Percentiles rank a stretch among this genome's conserved stretches.
Conservation (phyloP, 805 yeast species). For the Lipomyces orientalis region DNA sequence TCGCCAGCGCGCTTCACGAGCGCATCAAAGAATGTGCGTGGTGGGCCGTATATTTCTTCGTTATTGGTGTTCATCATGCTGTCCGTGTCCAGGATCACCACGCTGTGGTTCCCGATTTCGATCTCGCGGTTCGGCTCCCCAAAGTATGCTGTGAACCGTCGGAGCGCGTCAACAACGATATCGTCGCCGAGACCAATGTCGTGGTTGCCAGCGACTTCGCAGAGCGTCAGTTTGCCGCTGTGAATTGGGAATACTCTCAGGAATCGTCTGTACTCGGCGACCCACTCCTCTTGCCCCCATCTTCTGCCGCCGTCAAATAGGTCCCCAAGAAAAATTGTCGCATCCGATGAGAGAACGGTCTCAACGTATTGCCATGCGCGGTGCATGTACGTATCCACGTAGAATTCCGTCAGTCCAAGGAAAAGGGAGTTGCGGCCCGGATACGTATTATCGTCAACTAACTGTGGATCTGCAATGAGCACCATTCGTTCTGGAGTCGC, state of each 20-base stretch:
- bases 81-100: slow-evolving; percentile 81
- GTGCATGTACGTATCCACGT: slow-evolving; percentile 80
- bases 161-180: slow-evolving; percentile 59
- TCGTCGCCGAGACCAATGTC: slow-evolving; percentile 92
- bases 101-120: slow-evolving; percentile 69
- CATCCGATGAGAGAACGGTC: slow-evolving; percentile 68
- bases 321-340: slow-evolving; percentile 84
- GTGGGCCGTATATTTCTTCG: slow-evolving; percentile 52
- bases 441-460: slow-evolving; percentile 87
- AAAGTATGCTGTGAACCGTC: slow-evolving; percentile 71
- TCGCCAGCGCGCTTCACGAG: slow-evolving; percentile 31
- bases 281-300: slow-evolving; percentile 76
- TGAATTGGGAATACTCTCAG: slow-evolving; percentile 63
- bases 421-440: slow-evolving; percentile 65
- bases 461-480: slow-evolving; percentile 90
- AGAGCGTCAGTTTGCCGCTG: slow-evolving; percentile 43
- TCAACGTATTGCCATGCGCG: slow-evolving; percentile 72
- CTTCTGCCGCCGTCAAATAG: slow-evolving; percentile 93
- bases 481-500: slow-evolving; percentile 32
- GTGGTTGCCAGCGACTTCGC: slow-evolving; percentile 82
- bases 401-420: slow-evolving; percentile 60
- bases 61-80: slow-evolving; percentile 69
- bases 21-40: slow-evolving; percentile 58
- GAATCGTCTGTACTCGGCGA: slow-evolving; percentile 72
- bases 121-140: slow-evolving; percentile 67